Conservation (phyloP, 2,329 filamentous ascomycete species). For the Trichoderma gracile region DNA sequence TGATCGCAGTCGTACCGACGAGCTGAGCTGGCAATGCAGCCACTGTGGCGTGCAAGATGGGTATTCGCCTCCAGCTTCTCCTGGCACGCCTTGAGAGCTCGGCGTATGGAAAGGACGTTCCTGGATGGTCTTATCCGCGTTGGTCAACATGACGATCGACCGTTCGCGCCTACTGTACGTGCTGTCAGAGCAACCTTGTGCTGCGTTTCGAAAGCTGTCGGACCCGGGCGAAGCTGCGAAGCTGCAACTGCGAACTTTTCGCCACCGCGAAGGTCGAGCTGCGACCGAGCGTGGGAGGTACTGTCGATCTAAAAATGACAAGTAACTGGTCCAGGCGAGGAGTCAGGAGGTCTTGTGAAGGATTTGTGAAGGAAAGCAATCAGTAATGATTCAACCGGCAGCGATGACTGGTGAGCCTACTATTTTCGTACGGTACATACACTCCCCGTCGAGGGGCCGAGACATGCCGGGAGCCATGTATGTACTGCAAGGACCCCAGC, state of each 20-base stretch:
- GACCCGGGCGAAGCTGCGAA: constrained; percentile 5
- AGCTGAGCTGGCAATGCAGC: constrained; percentile 14
- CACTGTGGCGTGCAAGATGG: constrained; percentile 5
- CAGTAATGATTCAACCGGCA: background rate
- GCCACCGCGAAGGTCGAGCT: background rate
- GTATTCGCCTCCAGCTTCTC: background rate
- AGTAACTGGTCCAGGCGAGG: background rate
- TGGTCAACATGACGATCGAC: background rate
- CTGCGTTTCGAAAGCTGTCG: constrained; percentile 4
- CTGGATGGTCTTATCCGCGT: background rate
- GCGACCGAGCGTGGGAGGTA: background rate
- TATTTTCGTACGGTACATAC: background rate
- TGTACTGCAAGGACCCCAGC: background rate
- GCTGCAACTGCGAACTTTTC: constrained; percentile 7
- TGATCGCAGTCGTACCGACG: background rate
- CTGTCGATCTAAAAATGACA: background rate
- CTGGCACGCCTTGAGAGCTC: background rate
- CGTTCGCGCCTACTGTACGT: background rate
- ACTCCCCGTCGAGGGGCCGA: background rate
- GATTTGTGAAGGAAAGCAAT: background rate
- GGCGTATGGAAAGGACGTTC: background rate
- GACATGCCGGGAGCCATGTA: background rate
- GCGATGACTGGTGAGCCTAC: background rate
- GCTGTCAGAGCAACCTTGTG: background rate
- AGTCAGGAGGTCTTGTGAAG: background rate